Evolutionary conservation across 768 basidiomycete genomes (phyloP), one percentile per base, ranked within the genome.

Genomic region (Hemileccinum rubropunctum): DNA sequence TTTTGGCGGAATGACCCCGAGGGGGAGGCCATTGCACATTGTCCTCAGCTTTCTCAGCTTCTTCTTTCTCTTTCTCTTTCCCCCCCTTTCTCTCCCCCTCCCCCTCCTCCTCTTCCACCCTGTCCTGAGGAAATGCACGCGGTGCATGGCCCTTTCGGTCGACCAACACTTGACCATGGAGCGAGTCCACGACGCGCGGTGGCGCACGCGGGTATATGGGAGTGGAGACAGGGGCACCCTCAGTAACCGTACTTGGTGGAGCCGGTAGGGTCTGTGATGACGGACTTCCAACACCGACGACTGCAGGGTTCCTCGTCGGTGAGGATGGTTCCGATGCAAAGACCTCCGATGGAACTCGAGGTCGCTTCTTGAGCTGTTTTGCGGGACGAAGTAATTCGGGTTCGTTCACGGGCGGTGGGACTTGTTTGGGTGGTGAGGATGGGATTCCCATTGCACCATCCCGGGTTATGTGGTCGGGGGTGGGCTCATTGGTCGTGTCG

Each of bases 241-340:
- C 35, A 0, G 4, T 3, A 2, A 27, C 17, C 2, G 18, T 17
- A 34, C 2, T 20, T 7, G 46, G 6, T 33, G 35, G 15, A 17
- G 12, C 35, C 1, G 33, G 38, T 18, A 14, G 52, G 3, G 35
- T 34, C 17, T 42, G 30, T 11, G 48, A 48, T 9, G 50, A 27
- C 6, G 49, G 40, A 33, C 7, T 39, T 11, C 3, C 28, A 27
- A 17, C 17, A 42, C 17, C 11, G 3, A 17, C 26, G 1, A 17
- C 28, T 36, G 28, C 18, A 20, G 11, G 15, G 20, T 49, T 42
- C 18, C 10, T 23, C 18, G 1, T 10, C 0, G 64, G 52, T n/a
- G 63, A 54, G 0, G 59, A 15, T 21, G 61, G 42, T 17, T 53
- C 38, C 0, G 64, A 61, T 13, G 39, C 45, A 45, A 63, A 66